Base-by-base conservation (phyloP, 495 filamentous ascomycete genomes). In the Hypoxylon lienhwacheense region DNA sequence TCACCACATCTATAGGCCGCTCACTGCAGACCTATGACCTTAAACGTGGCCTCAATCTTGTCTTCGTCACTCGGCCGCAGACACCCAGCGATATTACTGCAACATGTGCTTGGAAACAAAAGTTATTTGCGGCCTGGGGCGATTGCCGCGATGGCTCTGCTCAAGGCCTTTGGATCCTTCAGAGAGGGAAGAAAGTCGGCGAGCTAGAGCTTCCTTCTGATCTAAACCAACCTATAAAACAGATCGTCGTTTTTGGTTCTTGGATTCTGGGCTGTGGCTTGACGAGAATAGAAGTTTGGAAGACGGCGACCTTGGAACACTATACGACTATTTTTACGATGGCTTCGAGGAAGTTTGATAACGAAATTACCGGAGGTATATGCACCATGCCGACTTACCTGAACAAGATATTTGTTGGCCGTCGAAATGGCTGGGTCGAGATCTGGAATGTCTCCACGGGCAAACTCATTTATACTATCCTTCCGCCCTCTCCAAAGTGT, bases 381-480 rank as follows among this genome's bases (percentile, higher is more conserved):
- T 83, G 78, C 65, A 91, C 80, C 63, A 87, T 96, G 86, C 89
- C 91, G 10, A 96, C 92, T 0, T 97, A 87, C 69, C 72, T 97
- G 17, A 99, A 97, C 76, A 99, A 99, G 70, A 77, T 99, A 21
- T 88, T 97, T 46, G 85, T 87, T 25, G 93, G 90, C 4, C 83
- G 89, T 51, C 77, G 76, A 50, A 90, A 97, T 65, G 93, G 95
- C n/a, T 83, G 80, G 66, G 81, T 97, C 14, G 92, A 97, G 65
- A 91, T 99, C 44, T 97, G 95, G 95, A 99, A 99, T 65, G 71
- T 97, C 44, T 91, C 85, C 65, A 92, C 87, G 14, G 90, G 89
- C 53, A 95, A 91, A 64, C 76, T 95, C 20, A 77, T 99, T 19
- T 88, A 97, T 66, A 90, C 88, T 2, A 82, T 97, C 35, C 71